Base-by-base conservation (phyloP, 441 rosid species). In the Aquilaria agallochum region DNA sequence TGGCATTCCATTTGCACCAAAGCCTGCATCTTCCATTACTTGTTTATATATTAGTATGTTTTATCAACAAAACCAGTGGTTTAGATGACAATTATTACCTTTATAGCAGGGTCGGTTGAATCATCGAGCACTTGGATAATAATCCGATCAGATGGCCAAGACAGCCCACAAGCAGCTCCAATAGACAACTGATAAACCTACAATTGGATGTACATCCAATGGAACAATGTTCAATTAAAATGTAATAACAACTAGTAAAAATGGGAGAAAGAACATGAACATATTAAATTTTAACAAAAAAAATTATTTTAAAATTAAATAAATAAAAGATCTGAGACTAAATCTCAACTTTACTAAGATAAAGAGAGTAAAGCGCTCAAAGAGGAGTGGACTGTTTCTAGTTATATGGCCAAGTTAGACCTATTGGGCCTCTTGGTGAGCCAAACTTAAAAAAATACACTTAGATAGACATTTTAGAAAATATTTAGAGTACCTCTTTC, bases 101-200 rank as follows among this genome's bases (percentile, higher is more conserved):
- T 87, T 52, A 81, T 75, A 20, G 86, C 67, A 34, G 69, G 81
- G 52, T 87, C 93, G 1, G 93, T 87, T 2, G 93, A 87, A 57
- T 87, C 90, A 55, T 87, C 93, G 2, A 87, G 93, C 40, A 87
- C 86, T 87, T 87, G 93, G 57, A 87, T 80, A 50, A 84, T 77
- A 57, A 87, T 74, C 56, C 93, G 73, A 63, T 82, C 83, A 8
- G 84, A 77, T 8, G 90, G 93, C 93, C 93, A 87, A 0, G 87
- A 72, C 61, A 87, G 82, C 50, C 82, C 88, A 64, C 93, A 87
- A 52, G 90, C 90, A 68, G 90, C 93, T 71, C 88, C 87, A 54
- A 87, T 84, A 4, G 93, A 87, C 20, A 82, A 77, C 67, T 84
- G 86, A 73, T 84, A 87, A 51, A 87, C 93, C 93, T 87, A 69